A percentile compares a stretch with the other conserved stretches of the same genome.
Evolutionary conservation across 768 basidiomycete species (phyloP).

Genomic region (Pleurotus salmoneostramineus): DNA sequence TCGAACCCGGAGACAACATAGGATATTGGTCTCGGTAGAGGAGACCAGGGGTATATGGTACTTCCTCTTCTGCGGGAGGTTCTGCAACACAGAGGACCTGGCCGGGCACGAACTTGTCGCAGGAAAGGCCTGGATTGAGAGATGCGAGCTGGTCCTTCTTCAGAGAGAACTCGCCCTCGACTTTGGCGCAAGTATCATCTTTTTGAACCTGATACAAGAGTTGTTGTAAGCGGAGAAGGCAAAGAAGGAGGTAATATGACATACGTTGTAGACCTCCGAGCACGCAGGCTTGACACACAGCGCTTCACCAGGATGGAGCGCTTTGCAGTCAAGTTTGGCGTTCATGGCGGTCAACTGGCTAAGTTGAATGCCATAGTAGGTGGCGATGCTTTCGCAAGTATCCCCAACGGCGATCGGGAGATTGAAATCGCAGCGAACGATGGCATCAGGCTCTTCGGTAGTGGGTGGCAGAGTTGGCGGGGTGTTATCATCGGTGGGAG

Average conservation of each 20-base stretch:
- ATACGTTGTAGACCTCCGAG: slow-evolving; percentile 5
- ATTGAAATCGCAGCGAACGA: background rate
- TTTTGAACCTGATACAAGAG: background rate
- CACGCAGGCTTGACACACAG: slow-evolving; percentile 3
- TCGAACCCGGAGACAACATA: background rate
- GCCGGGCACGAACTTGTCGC: background rate
- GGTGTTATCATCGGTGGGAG: background rate
- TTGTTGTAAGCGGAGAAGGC: too few relatives aligned
- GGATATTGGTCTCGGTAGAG: background rate
- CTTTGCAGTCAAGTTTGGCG: slow-evolving; percentile 1
- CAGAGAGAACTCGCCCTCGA: background rate
- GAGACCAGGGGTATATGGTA: background rate
- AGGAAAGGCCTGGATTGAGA: background rate
- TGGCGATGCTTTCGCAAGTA: background rate
- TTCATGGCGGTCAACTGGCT: slow-evolving; percentile 5
- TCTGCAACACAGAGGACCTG: background rate
- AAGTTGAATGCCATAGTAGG: background rate
- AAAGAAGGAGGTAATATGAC: background rate
- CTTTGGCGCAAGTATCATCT: background rate
- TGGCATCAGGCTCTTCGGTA: background rate
- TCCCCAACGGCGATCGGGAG: background rate
- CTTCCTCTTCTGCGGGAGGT: background rate
- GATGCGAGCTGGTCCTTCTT: background rate
- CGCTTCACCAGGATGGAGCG: slow-evolving; percentile 3
- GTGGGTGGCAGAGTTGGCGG: background rate